phyloP scores from a whole-genome alignment of 2,329 filamentous ascomycete genomes.

The Raffaelea ambrosiae region DNA sequence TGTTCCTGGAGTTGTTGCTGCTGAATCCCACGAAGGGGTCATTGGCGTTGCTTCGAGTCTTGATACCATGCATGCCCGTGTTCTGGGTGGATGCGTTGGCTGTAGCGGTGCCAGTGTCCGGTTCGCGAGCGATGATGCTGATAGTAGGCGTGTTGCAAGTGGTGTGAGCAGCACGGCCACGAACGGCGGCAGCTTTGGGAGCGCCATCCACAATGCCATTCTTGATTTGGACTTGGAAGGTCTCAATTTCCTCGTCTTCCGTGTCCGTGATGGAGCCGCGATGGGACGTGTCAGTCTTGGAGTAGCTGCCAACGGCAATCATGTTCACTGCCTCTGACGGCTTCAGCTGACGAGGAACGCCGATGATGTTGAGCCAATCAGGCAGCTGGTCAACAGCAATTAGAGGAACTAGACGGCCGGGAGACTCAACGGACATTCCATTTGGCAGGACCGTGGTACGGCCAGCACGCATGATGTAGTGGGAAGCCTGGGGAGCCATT shows the following conservation, averaged over 20 bases:
- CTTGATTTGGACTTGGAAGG: background rate
- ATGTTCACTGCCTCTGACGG: slow-evolving; percentile 29
- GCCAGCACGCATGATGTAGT: slow-evolving; percentile 36
- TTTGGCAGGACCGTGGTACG: slow-evolving; percentile 19
- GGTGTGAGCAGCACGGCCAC: too few relatives aligned
- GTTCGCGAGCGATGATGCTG: background rate
- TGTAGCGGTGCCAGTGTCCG: background rate
- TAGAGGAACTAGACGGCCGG: slow-evolving; percentile 39
- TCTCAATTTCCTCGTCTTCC: slow-evolving; percentile 15
- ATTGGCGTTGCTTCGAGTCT: background rate
- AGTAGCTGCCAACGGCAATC: slow-evolving; percentile 24
- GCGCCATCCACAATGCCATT: background rate
- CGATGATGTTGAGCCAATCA: slow-evolving; percentile 31
- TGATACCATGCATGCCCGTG: background rate
- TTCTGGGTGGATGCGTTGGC: background rate
- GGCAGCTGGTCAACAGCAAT: slow-evolving; percentile 46
- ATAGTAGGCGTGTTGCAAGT: background rate
- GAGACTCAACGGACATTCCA: slow-evolving; percentile 15
- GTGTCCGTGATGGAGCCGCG: too few relatives aligned
- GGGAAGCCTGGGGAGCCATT: slow-evolving; percentile 20
- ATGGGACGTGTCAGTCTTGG: background rate
- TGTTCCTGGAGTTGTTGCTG: background rate
- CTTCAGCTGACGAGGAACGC: slow-evolving; percentile 32
- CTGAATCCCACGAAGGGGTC: background rate
- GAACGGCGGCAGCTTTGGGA: background rate